phyloP scores from a whole-genome alignment of 139 green algal species.

The Chlamydomonas asymmetrica region DNA sequence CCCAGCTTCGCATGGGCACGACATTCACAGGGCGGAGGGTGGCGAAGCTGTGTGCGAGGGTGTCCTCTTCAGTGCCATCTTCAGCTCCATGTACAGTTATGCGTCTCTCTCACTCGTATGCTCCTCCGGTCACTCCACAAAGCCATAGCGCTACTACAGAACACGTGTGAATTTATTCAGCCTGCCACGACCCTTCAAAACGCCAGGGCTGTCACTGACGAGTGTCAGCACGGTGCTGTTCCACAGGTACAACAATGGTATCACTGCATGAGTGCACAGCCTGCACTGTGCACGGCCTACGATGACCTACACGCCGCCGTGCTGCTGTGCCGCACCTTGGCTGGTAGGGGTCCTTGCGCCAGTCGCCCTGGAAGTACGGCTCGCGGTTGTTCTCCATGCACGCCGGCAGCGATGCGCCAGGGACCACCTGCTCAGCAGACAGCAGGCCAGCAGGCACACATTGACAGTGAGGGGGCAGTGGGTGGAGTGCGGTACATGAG shows the following conservation, averaged over 20 bases:
- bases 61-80: background rate
- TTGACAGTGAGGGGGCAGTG: too few species aligned
- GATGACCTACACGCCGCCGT: background rate
- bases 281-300: background rate
- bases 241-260: too few species aligned
- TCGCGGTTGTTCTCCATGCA: conserved; percentile 15
- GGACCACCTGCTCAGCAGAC: too few species aligned
- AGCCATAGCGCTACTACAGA: background rate
- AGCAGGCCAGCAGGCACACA: too few species aligned
- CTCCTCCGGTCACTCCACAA: too few species aligned
- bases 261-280: background rate
- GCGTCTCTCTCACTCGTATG: too few species aligned
- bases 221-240: background rate
- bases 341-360: conserved; percentile 17
- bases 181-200: background rate
- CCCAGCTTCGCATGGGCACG: too few species aligned
- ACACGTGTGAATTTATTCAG: background rate
- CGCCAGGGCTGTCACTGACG: background rate
- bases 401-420: background rate
- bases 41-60: background rate
- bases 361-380: conserved; percentile 11
- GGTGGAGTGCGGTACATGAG: too few species aligned
- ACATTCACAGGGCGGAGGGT: too few species aligned
- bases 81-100: background rate
- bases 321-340: background rate